Percentiles rank a stretch among this genome's conserved stretches.
phyloP scores from a whole-genome alignment of 176 grass and related monocot genomes.

The Alloteropsis semialata region DNA sequence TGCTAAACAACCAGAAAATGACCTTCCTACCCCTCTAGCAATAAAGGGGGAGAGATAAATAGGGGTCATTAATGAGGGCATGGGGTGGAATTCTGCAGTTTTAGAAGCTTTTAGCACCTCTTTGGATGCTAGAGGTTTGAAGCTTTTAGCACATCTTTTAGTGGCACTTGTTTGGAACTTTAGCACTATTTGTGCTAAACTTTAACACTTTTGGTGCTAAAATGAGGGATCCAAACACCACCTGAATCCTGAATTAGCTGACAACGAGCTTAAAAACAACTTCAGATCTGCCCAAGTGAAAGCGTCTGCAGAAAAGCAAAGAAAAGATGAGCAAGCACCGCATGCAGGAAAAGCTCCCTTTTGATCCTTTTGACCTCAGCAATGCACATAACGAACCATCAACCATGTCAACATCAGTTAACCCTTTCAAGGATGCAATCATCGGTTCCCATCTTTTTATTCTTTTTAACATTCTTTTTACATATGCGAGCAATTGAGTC shows the following conservation, averaged over 20 bases:
- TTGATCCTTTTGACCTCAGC: constrained; percentile 29
- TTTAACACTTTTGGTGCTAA: too few species aligned
- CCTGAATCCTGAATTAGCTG: not conserved
- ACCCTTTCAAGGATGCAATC: not conserved
- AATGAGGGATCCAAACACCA: too few species aligned
- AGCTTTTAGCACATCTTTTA: too few species aligned
- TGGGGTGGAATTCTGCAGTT: too few species aligned
- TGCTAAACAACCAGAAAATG: too few species aligned
- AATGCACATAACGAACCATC: not conserved
- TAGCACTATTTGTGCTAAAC: too few species aligned
- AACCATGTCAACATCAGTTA: not conserved
- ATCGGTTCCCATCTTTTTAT: not conserved
- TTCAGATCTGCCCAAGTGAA: not conserved
- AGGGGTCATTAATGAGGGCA: too few species aligned
- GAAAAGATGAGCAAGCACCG: constrained; percentile 32
- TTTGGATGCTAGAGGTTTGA: too few species aligned
- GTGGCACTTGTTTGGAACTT: too few species aligned
- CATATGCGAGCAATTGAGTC: not conserved
- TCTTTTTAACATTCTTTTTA: not conserved
- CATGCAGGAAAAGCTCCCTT: not conserved
- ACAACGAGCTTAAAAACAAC: not conserved
- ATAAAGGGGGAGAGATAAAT: too few species aligned
- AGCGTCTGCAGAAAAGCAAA: not conserved
- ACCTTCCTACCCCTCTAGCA: too few species aligned
- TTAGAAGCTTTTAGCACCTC: too few species aligned